Base-by-base conservation (phyloP, 2,329 filamentous ascomycete species). In the Stagonosporopsis chrysanthemi region DNA sequence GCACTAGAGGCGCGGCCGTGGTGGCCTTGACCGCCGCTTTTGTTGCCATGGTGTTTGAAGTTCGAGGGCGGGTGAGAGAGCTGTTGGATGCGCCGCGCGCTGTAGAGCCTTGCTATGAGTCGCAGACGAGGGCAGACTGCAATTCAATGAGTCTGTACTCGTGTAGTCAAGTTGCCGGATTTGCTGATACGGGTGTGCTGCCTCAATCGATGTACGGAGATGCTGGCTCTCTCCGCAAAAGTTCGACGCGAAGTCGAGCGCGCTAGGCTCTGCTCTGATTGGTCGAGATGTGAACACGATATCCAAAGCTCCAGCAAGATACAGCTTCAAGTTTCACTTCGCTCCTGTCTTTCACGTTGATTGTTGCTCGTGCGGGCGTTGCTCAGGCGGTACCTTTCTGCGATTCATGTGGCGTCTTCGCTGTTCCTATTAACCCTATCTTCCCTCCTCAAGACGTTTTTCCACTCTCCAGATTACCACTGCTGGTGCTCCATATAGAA, bases 221-320 rank as follows among this genome's bases (percentile, higher is more conserved):
- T 58, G 56, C 56, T 41, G 39, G 22, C n/a, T 8, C 29, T 58
- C 52, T 54, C 56, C 64, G 63, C 52, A 62, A 71, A 72, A 72
- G 66, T 59, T 67, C 45, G 59, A 56, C 53, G 52, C 54, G 68
- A 70, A 66, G 62, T 64, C 36, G 60, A 40, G 49, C 42, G 57
- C 64, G 67, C 68, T 65, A 71, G 68, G 64, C 58, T 44, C 26
- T 44, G 49, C 68, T 65, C 70, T 64, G 70, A 73, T 73, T 73
- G 69, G 69, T 39, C 12, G 31, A 61, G 66, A 63, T 68, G 59
- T 58, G 64, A 65, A 62, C 70, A 67, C 68, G 64, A 63, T 72
- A 64, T 65, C 67, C 61, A 60, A 62, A 70, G 65, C 58, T 64
- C 56, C 38, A 51, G 41, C 45, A 43, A 55, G 31, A 52, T 56